These are phyloP conservation scores for Dictyophora rubrovolvata DNA, from an alignment of 768 basidiomycete species.

Conservation along the genomic window DNA sequence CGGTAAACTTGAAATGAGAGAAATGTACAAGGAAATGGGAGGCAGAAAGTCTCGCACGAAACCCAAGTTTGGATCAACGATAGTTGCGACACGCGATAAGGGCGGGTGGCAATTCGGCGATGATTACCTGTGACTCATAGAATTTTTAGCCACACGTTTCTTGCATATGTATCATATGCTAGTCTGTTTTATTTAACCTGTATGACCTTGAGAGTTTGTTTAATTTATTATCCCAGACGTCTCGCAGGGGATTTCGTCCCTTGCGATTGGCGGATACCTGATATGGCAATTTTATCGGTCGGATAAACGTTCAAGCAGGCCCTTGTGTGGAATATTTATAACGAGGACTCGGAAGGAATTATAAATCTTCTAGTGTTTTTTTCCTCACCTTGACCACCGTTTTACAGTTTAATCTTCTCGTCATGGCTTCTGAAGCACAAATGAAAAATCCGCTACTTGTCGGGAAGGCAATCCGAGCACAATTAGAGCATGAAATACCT, in stretches of 20 bases:
- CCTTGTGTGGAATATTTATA: background rate
- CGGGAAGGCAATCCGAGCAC: conserved; percentile 26
- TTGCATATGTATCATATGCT: background rate
- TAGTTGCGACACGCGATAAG: conserved; percentile 51
- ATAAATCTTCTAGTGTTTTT: background rate
- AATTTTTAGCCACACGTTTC: background rate
- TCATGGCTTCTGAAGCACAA: conserved; percentile 22
- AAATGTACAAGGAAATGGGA: conserved; percentile 83
- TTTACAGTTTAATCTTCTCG: background rate
- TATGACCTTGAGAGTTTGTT: background rate
- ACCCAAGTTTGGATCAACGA: conserved; percentile 37
- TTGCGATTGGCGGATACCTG: background rate
- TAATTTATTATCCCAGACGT: background rate
- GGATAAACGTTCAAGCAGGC: background rate
- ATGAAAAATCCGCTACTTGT: conserved; percentile 25
- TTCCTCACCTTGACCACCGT: background rate
- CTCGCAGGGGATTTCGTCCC: background rate
- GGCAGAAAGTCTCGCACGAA: conserved; percentile 75
- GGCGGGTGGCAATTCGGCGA: conserved; percentile 56
- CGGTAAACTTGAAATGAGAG: conserved; percentile 77
- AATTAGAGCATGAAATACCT: conserved; percentile 24
- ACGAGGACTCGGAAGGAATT: background rate
- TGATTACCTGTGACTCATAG: conserved; percentile 11
- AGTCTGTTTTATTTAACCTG: background rate
- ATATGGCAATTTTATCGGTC: background rate